Percentiles rank a stretch among this genome's conserved stretches.
These are phyloP conservation scores for Plantago lanceolata DNA, from an alignment of 305 asterid species.

Conservation along the genomic window DNA sequence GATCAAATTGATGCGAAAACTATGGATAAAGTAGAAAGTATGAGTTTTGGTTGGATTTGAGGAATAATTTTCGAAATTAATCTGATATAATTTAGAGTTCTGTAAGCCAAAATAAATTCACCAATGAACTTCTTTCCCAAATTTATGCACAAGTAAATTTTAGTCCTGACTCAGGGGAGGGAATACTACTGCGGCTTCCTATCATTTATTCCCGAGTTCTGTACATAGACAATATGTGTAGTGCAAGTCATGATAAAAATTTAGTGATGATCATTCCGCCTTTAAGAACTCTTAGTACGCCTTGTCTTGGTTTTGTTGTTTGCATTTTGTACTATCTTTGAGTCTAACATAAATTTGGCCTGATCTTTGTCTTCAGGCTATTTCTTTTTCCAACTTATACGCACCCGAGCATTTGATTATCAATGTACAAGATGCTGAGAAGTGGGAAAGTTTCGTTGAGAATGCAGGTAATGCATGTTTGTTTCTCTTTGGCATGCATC, in stretches of 20 bases:
- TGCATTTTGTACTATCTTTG: constrained; percentile 2
- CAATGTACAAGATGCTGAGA: constrained; percentile 89
- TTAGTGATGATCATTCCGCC: background rate
- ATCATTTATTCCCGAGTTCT: background rate
- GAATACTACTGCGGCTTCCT: background rate
- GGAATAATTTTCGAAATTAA: too few species aligned
- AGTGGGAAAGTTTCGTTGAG: constrained; percentile 85
- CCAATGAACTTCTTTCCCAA: too few species aligned
- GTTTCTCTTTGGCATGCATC: background rate
- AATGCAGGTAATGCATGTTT: constrained; percentile 65
- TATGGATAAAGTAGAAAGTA: too few species aligned
- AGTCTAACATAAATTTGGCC: constrained; percentile 10
- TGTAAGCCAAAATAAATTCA: too few species aligned
- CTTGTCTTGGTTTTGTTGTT: constrained; percentile 17
- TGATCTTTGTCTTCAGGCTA: constrained; percentile 51
- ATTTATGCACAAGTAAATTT: too few species aligned
- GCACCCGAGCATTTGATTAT: constrained; percentile 96
- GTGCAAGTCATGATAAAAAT: background rate
- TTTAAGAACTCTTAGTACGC: constrained; percentile 8
- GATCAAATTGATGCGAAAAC: too few species aligned
- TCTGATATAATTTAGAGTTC: too few species aligned
- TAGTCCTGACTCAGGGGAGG: too few species aligned
- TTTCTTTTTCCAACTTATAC: constrained; percentile 72
- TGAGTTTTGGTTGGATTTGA: too few species aligned
- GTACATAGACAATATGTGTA: background rate